Evolutionary conservation across 495 filamentous ascomycete genomes (phyloP).

Genomic region (Glonium stellatum): DNA sequence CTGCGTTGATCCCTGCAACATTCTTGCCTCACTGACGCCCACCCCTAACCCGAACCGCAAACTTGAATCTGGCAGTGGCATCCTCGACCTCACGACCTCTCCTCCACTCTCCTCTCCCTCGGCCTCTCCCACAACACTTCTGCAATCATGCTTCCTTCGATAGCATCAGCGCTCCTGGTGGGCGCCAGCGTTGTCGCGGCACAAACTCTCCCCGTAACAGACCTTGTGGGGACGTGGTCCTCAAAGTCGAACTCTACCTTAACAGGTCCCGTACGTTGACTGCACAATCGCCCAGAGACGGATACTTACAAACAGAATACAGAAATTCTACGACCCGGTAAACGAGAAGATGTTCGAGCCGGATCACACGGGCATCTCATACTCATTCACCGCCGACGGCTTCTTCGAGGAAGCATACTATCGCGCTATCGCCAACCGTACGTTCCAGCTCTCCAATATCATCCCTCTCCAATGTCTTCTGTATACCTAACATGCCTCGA

Average conservation of each 20-base stretch:
- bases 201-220: slow-evolving; percentile 35
- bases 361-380: slow-evolving; percentile 66
- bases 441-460: slow-evolving; percentile 28
- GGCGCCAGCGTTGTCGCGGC: slow-evolving; percentile 19
- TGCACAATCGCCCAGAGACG: slow-evolving; percentile 2
- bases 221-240: slow-evolving; percentile 69
- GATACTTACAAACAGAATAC: slow-evolving; percentile 10
- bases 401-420: slow-evolving; percentile 70
- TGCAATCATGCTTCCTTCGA: slow-evolving; percentile 16
- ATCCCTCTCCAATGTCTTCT: background rate
- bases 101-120: slow-evolving; percentile 7
- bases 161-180: slow-evolving; percentile 16
- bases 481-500: background rate
- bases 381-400: slow-evolving; percentile 68
- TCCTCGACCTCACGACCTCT: background rate
- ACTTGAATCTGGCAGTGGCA: slow-evolving; percentile 1
- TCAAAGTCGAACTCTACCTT: slow-evolving; percentile 66
- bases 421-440: slow-evolving; percentile 66
- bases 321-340: slow-evolving; percentile 71
- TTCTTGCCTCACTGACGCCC: slow-evolving; percentile 14
- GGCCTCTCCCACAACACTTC: slow-evolving; percentile 1
- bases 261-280: slow-evolving; percentile 63
- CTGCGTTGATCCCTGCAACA: slow-evolving; percentile 16
- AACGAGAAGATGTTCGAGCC: slow-evolving; percentile 66
- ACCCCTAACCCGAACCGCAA: slow-evolving; percentile 4